Percentiles rank a stretch among this genome's conserved stretches.
Conservation (phyloP, 805 yeast species). For the Myxozyma kluyveri region DNA sequence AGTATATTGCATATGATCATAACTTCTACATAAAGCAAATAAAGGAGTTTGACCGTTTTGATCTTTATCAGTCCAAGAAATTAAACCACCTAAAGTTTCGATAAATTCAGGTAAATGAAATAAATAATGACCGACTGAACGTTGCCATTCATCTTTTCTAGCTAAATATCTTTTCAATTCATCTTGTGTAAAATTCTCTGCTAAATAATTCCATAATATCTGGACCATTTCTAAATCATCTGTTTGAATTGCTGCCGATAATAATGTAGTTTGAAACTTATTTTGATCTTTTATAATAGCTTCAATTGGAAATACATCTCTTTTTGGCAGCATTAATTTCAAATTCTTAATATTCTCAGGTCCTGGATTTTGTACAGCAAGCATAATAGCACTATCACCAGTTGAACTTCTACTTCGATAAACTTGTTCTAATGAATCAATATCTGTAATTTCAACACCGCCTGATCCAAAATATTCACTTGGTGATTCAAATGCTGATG, state of each 20-base stretch:
- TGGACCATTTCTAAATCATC: slow-evolving; percentile 49
- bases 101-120: slow-evolving; percentile 57
- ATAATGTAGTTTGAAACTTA: slow-evolving; percentile 52
- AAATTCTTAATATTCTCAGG: slow-evolving; percentile 47
- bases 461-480: slow-evolving; percentile 20
- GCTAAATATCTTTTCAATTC: slow-evolving; percentile 55
- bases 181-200: slow-evolving; percentile 42
- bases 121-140: slow-evolving; percentile 73
- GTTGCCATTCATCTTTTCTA: slow-evolving; percentile 49
- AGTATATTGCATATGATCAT: slow-evolving; percentile 68
- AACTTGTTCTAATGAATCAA: slow-evolving; percentile 27
- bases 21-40: slow-evolving; percentile 69
- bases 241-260: slow-evolving; percentile 59
- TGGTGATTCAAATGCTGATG: slow-evolving; percentile 21
- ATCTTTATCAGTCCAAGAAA: slow-evolving; percentile 72
- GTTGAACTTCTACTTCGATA: slow-evolving; percentile 22
- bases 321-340: slow-evolving; percentile 47
- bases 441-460: slow-evolving; percentile 25
- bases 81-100: slow-evolving; percentile 50
- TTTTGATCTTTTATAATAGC: slow-evolving; percentile 65
- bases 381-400: slow-evolving; percentile 72
- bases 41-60: slow-evolving; percentile 71
- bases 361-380: slow-evolving; percentile 49
- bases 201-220: slow-evolving; percentile 49
- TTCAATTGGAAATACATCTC: slow-evolving; percentile 56